Evolutionary conservation across 1,139 yeast species (phyloP), one percentile per base, ranked within the genome.

Genomic region (Geotrichum citri-aurantii): DNA sequence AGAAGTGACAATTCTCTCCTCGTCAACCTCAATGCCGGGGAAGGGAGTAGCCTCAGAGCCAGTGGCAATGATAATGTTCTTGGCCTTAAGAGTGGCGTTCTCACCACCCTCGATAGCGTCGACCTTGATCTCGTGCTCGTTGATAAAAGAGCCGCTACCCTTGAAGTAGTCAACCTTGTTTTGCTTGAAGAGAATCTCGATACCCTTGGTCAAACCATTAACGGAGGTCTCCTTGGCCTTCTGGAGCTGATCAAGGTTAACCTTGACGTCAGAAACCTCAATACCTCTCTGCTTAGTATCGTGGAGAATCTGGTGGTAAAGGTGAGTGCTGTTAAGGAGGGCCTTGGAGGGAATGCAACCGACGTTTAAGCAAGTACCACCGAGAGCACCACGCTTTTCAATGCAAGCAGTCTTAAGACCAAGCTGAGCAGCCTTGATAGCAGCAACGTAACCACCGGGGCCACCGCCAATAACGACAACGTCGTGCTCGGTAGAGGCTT

Each of bases 331-430:
- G 84, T 93, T 93, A 71, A 93, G 80, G 64, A 93, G 79, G 17
- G 99, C 89, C 78, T 95, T 95, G 65, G 99, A 93, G 62, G 99
- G 99, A 70, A 95, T 95, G 81, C 99, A 93, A 54, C 99, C 99
- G 59, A 93, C 98, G 75, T 93, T 93, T 70, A 93, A 79, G 82
- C 99, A 95, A 58, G 99, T 95, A 71, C 99, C 99, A 65, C 99
- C 99, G 65, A 95, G 83, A 44, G 85, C 76, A 51, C 99, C 99
- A 76, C 99, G 86, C 79, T 90, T 91, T 76, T 95, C 99, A 66
- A 95, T 80, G 82, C 99, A 93, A 50, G 97, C 99, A 60, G 97
- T 90, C 75, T 91, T 86, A 68, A 81, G 81, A 47, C 98, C 98
- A 63, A 91, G 81, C 79, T 95, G 99, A 56, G 99, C 99, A 61